Base-by-base conservation (phyloP, 2,329 filamentous ascomycete species). In the Fusarium goolgardi region DNA sequence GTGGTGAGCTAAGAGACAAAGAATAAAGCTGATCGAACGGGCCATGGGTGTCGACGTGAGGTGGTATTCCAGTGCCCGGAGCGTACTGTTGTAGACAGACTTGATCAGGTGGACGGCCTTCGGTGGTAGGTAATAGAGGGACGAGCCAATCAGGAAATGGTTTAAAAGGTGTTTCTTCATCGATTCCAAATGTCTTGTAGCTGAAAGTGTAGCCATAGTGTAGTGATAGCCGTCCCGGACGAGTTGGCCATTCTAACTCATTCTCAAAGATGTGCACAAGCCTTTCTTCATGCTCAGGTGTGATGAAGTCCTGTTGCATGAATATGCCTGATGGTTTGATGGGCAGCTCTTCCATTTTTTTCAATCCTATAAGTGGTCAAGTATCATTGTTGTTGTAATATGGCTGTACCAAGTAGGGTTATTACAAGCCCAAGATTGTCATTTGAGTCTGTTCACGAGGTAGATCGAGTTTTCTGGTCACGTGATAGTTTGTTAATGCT, bases 61-160 rank as follows among this genome's bases (percentile, higher is more conserved):
- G 86, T 12, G 86, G 86, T 67, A 89, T 89, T 3, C 86, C 86
- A 0, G 83, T 79, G 8, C 86, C 86, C 0, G 86, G 86, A 0
- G 86, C 84, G 71, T 89, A 89, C 72, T 87, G 83, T 75, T 88
- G 86, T 18, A 88, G 76, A 66, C 85, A 88, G 67, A 88, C 85
- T 71, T 88, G 86, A 52, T 87, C 85, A 0, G 85, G 85, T 0
- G 78, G 79, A 0, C 82, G 78, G 3, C 65, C 65, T 59, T 85
- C 83, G 0, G 78, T 75, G 4, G 72, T 75, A 0, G 85, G 82
- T 5, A 87, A 77, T 2, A 87, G 75, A 1, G 83, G 82, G 5
- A 75, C 60, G 1, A 87, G 77, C 84, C 85, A 87, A 2, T 76
- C 78, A 0, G 85, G 85, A 27, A 87, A 86, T 0, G 81, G 78